These are phyloP conservation scores for Nannochloropsis oceanica DNA, from an alignment of 108 stramenopile genomes.

Conservation along the genomic window DNA sequence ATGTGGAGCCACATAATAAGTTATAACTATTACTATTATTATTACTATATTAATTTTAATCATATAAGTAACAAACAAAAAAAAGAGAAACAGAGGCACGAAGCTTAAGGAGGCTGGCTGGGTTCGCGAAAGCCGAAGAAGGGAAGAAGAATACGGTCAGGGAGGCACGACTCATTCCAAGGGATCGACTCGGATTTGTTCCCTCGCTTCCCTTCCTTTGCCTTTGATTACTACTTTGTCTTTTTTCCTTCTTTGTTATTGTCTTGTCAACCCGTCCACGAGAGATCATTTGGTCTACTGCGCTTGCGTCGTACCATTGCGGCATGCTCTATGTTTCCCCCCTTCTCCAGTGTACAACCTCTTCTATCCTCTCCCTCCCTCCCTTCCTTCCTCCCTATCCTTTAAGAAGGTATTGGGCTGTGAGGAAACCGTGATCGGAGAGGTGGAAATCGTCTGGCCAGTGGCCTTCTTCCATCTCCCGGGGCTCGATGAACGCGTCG, in stretches of 20 bases:
- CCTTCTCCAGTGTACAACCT: no score
- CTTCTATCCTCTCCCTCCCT: no score
- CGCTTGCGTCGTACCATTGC: no score
- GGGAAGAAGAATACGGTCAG: neutral
- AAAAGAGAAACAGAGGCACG: no score
- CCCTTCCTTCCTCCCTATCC: neutral
- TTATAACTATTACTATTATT: no score
- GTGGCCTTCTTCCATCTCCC: neutral
- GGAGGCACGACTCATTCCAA: neutral
- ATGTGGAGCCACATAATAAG: no score
- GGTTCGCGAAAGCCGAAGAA: neutral
- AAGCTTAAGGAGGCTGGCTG: no score
- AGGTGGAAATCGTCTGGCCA: neutral
- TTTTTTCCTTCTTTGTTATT: neutral
- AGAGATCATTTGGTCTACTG: neutral
- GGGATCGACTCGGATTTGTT: neutral
- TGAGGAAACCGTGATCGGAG: neutral
- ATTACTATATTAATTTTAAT: no score
- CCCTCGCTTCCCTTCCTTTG: neutral
- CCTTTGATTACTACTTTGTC: no score
- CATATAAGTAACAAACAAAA: no score
- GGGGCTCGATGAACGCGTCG: neutral
- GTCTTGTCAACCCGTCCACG: neutral
- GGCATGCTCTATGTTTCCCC: no score
- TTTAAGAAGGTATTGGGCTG: neutral